Evolutionary conservation across 179 eudicot species (phyloP), one percentile per base, ranked within the genome.

Genomic region (Camellia oleifera): DNA sequence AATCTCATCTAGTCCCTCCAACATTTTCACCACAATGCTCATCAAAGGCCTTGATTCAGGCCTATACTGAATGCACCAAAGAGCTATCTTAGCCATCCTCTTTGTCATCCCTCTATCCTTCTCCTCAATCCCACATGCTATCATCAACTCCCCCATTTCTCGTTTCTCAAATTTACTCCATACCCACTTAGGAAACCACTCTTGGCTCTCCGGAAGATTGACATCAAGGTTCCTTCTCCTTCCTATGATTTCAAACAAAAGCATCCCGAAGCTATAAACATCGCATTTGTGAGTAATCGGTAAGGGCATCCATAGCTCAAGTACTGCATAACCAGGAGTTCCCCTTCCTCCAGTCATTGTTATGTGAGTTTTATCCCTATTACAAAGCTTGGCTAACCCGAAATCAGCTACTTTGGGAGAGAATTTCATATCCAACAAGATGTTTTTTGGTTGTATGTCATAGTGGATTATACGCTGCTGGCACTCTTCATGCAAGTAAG

Each of bases 181-280:
- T 0, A 82, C 81, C 87, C 88, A 88, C 44, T 80, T 68, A 8
- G 87, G 86, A 15, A 88, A 56, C 87, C 87, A 82, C 26, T 86
- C 84, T 62, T 67, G 81, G 63, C 83, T 84, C 9, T 54, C 87
- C 40, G 84, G 76, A 0, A 82, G 26, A 7, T 61, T 68, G 3
- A 72, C 23, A 15, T 80, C 83, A 13, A 75, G 79, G 76, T 88
- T 88, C 69, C 87, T 77, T 40, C 92, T 76, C 45, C 92, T 81
- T 65, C 86, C 84, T 6, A 87, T 56, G 42, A 87, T 84, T 86
- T 89, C 92, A 10, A 89, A 81, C 9, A 89, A 42, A 7, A 89
- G 81, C 85, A 89, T 87, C 3, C 92, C 88, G 52, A 87, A 89
- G 69, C 90, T 84, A 9, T 87, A 89, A 3, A 89, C 88, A 45